Percentiles rank a stretch among this genome's conserved stretches.
These are phyloP conservation scores for Daedaleopsis nitida DNA, from an alignment of 768 basidiomycete species.

Conservation along the genomic window DNA sequence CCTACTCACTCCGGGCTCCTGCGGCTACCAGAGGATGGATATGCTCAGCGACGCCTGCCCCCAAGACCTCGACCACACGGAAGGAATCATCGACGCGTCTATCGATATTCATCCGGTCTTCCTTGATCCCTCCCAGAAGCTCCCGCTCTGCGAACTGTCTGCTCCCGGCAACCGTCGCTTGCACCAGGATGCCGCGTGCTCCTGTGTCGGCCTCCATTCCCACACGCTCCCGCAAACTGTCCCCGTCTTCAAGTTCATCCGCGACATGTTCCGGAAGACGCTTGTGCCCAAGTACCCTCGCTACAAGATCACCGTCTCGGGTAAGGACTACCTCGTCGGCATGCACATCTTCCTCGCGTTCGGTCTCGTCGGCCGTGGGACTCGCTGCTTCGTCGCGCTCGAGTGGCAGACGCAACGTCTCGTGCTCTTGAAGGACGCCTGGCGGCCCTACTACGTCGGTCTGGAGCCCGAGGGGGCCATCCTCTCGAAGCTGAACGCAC, in stretches of 20 bases:
- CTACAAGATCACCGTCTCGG: neutral
- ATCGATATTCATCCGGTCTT: neutral
- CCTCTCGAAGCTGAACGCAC: neutral
- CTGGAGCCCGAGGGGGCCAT: slow-evolving; percentile 1
- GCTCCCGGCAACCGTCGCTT: too few relatives aligned
- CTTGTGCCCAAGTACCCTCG: neutral
- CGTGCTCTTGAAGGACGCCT: slow-evolving; percentile 19
- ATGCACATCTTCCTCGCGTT: neutral
- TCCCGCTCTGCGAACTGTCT: too few relatives aligned
- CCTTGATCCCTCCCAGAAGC: neutral
- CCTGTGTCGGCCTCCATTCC: too few relatives aligned
- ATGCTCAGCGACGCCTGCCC: neutral
- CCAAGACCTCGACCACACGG: neutral
- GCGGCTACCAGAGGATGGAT: neutral
- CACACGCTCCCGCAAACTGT: too few relatives aligned
- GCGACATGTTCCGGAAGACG: too few relatives aligned
- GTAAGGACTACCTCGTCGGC: neutral
- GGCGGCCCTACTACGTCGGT: slow-evolving; percentile 1
- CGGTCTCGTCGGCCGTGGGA: slow-evolving; percentile 2
- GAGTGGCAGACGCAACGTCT: slow-evolving; percentile 7
- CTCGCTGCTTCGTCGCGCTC: slow-evolving; percentile 16
- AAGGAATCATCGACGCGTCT: neutral
- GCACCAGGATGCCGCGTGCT: too few relatives aligned
- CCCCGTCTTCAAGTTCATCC: too few relatives aligned
- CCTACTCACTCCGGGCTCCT: neutral